Evolutionary conservation across 1,284 basidiomycete genomes (phyloP).

Genomic region (Cystobasidium pallidum): DNA sequence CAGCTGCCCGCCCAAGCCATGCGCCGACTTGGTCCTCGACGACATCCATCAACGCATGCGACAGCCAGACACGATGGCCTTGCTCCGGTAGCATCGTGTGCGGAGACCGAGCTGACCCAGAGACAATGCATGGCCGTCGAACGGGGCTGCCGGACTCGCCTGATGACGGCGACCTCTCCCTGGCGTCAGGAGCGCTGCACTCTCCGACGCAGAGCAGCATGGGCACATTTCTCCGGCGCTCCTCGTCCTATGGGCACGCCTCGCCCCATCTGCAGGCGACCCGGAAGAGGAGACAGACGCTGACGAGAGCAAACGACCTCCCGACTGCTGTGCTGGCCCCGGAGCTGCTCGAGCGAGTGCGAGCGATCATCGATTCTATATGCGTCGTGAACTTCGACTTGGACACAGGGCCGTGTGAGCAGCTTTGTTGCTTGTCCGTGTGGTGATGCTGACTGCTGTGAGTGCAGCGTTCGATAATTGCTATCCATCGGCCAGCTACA

Average conservation of each 20-base stretch:
- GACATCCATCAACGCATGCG: neutral
- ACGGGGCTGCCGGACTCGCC: slow-evolving; percentile 10
- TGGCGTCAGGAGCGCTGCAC: slow-evolving; percentile 14
- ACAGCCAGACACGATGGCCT: neutral
- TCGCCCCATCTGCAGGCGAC: neutral
- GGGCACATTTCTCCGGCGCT: neutral
- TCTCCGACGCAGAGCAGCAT: slow-evolving; percentile 13
- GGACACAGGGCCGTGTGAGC: slow-evolving; percentile 39
- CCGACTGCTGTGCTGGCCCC: slow-evolving; percentile 32
- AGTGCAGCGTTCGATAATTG: slow-evolving; percentile 42
- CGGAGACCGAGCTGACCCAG: neutral
- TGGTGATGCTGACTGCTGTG: no score
- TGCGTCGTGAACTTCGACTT: slow-evolving; percentile 41
- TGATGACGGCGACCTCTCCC: slow-evolving; percentile 15
- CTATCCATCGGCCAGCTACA: slow-evolving; percentile 29
- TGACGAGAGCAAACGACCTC: slow-evolving; percentile 31
- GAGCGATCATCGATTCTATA: slow-evolving; percentile 17
- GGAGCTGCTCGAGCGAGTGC: slow-evolving; percentile 11
- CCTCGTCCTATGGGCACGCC: neutral
- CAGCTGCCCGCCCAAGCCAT: neutral
- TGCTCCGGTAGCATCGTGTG: neutral
- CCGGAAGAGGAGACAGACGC: slow-evolving; percentile 27
- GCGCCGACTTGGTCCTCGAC: neutral
- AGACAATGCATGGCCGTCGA: slow-evolving; percentile 8
- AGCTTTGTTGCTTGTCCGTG: neutral